Evolutionary conservation across 768 basidiomycete genomes (phyloP).

Genomic region (Rossbeevera mucosa): DNA sequence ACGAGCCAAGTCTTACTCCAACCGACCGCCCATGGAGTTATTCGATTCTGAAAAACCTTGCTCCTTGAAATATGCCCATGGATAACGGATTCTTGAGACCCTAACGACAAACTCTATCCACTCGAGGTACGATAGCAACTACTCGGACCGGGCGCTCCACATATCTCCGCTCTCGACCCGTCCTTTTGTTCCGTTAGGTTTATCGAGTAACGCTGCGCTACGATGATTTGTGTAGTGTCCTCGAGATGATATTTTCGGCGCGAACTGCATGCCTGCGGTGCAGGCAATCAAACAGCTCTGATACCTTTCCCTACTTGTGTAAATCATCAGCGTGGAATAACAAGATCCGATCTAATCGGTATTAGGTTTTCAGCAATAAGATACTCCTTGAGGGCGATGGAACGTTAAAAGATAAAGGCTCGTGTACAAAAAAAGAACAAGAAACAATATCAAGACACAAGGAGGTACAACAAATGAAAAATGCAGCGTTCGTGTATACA

Average conservation of each 20-base stretch:
- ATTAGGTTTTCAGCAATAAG: neutral
- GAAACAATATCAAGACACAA: neutral
- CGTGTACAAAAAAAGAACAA: neutral
- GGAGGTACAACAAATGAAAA: neutral
- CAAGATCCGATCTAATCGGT: neutral
- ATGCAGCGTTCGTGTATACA: neutral
- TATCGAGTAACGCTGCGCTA: neutral
- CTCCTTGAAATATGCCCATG: neutral
- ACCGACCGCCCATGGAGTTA: neutral
- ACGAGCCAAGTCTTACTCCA: neutral
- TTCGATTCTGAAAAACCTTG: neutral
- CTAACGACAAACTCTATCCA: neutral
- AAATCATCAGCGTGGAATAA: neutral
- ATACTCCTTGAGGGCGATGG: neutral
- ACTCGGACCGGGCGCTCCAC: neutral
- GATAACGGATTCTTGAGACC: neutral
- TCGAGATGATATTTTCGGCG: neutral
- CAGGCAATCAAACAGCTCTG: neutral
- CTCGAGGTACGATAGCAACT: neutral
- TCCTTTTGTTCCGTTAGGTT: neutral
- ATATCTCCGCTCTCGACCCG: neutral
- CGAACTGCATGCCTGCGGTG: neutral
- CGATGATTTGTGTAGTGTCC: neutral
- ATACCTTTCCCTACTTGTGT: neutral
- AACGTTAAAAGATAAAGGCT: neutral